A percentile compares a stretch with the other conserved stretches of the same genome.
phyloP scores from a whole-genome alignment of 495 filamentous ascomycete species.

The Aspergillus taichungensis region DNA sequence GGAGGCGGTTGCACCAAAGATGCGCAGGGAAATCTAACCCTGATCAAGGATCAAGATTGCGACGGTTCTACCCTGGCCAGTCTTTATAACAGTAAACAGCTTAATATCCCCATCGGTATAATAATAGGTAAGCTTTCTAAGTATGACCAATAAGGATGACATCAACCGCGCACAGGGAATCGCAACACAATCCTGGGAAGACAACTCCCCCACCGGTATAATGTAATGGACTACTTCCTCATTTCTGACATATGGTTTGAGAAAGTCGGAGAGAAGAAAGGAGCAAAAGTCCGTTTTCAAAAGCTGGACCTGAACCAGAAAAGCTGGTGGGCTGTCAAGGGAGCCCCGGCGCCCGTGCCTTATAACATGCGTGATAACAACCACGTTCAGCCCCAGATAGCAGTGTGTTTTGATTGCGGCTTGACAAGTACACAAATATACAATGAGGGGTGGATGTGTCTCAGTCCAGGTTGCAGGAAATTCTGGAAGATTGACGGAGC shows the following conservation, averaged over 20 bases:
- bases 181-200: constrained; percentile 43
- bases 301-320: constrained; percentile 49
- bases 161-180: constrained; percentile 33
- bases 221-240: constrained; percentile 65
- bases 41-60: constrained; percentile 32
- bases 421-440: constrained; percentile 37
- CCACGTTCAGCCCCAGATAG: constrained; percentile 8
- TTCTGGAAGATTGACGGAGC: constrained; percentile 45
- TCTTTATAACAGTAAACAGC: constrained; percentile 26
- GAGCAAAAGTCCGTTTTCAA: constrained; percentile 58
- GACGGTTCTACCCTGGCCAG: constrained; percentile 22
- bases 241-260: constrained; percentile 69
- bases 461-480: constrained; percentile 43
- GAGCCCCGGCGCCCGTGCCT: constrained; percentile 12
- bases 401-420: constrained; percentile 33
- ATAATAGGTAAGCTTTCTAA: constrained; percentile 45
- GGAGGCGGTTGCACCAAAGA: constrained; percentile 40
- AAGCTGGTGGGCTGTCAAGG: constrained; percentile 62
- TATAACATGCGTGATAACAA: constrained; percentile 16
- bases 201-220: constrained; percentile 53
- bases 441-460: constrained; percentile 60
- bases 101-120: constrained; percentile 40
- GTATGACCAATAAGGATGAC: neutral
- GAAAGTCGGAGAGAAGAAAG: constrained; percentile 30
- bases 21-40: constrained; percentile 32